Evolutionary conservation across 148 eudicot species (phyloP).

Genomic region (Dianthus caryophyllus): DNA sequence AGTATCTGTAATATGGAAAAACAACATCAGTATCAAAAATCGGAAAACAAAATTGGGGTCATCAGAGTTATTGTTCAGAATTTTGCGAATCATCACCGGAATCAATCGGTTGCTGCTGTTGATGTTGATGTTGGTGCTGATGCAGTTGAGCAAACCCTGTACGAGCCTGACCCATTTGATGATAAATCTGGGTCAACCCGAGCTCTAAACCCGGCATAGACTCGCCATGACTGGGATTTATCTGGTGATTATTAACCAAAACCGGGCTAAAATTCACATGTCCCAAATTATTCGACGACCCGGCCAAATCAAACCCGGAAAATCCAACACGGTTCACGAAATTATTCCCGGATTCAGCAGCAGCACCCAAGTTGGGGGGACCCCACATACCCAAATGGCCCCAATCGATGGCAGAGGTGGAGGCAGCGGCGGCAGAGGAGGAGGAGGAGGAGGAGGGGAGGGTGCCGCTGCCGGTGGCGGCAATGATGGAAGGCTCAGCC

Average conservation of each 20-base stretch:
- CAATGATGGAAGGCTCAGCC: slow-evolving; percentile 67
- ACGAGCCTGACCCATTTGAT: slow-evolving; percentile 46
- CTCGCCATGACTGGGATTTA: not conserved
- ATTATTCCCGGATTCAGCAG: slow-evolving; percentile 24
- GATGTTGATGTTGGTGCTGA: slow-evolving; percentile 40
- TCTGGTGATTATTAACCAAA: slow-evolving; percentile 31
- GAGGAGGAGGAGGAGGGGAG: slow-evolving; percentile 59
- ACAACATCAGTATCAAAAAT: not conserved
- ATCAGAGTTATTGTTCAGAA: slow-evolving; percentile 34
- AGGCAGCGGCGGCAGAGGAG: slow-evolving; percentile 27
- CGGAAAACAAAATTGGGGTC: not conserved
- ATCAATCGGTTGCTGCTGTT: slow-evolving; percentile 24
- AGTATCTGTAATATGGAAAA: no score
- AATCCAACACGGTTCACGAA: slow-evolving; percentile 52
- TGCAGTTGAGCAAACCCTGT: slow-evolving; percentile 27
- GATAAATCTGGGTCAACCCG: slow-evolving; percentile 72
- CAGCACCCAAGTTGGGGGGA: slow-evolving; percentile 11
- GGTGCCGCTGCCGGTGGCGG: slow-evolving; percentile 66
- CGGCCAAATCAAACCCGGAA: slow-evolving; percentile 50
- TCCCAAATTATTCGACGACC: slow-evolving; percentile 31
- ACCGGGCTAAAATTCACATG: slow-evolving; percentile 54
- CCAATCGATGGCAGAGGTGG: not conserved
- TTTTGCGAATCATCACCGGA: slow-evolving; percentile 66
- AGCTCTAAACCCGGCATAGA: slow-evolving; percentile 63
- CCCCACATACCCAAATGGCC: slow-evolving; percentile 16